phyloP scores from a whole-genome alignment of 805 yeast species.

The Maudiozyma bulderi region DNA sequence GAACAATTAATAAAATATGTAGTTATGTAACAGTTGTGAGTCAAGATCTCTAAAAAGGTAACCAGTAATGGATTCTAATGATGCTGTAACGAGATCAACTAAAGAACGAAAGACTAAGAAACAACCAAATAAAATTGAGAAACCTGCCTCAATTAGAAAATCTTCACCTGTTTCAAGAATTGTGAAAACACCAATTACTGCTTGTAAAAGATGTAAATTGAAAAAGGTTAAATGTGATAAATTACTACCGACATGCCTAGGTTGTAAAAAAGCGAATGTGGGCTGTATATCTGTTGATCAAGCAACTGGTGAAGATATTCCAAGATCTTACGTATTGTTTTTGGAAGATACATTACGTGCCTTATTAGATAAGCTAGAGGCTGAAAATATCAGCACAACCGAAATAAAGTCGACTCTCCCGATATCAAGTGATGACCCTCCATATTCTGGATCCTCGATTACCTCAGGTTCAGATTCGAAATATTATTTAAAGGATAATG shows the following conservation, averaged over 20 bases:
- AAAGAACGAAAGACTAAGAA: too few species aligned
- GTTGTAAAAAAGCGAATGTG: conserved; percentile 49
- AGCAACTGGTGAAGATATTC: conserved; percentile 78
- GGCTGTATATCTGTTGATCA: conserved; percentile 83
- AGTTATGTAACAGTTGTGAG: too few species aligned
- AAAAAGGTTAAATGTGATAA: conserved; percentile 58
- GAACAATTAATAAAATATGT: too few species aligned
- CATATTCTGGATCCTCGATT: conserved; percentile 11
- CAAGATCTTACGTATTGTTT: conserved; percentile 66
- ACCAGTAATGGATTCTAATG: too few species aligned
- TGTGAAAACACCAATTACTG: conserved; percentile 46
- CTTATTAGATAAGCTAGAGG: conserved; percentile 43
- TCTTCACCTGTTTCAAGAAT: neutral
- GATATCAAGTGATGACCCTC: conserved; percentile 19
- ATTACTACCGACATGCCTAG: conserved; percentile 45
- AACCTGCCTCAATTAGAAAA: neutral
- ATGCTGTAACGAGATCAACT: too few species aligned
- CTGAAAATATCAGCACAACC: conserved; percentile 33
- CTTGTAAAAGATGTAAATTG: conserved; percentile 75
- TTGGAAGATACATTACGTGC: conserved; percentile 54
- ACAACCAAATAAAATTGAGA: neutral
- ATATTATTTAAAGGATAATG: conserved; percentile 11
- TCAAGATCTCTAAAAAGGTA: too few species aligned
- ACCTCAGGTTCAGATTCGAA: neutral
- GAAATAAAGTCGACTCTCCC: conserved; percentile 21